A percentile compares a stretch with the other conserved stretches of the same genome.
Evolutionary conservation across 345 rosid genomes (phyloP).

Genomic region (Trapa bicornis): DNA sequence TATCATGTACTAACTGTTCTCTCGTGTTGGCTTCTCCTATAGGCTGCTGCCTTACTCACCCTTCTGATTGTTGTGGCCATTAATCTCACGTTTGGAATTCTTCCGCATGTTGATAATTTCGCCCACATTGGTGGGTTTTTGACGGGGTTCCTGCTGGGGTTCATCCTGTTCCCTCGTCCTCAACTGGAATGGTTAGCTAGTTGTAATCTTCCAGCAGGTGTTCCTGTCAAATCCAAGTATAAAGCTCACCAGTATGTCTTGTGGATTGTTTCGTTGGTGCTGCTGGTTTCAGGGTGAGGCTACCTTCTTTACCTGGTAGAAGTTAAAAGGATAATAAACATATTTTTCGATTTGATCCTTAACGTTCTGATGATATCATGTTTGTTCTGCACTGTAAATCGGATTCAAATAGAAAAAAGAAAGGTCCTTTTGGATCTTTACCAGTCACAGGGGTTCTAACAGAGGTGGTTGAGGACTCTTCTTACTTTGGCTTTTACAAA

Average conservation of each 20-base stretch:
- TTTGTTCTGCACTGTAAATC: too few relatives aligned
- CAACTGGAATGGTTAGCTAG: conserved; percentile 60
- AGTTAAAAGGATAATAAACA: too few relatives aligned
- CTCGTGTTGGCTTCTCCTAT: conserved; percentile 5
- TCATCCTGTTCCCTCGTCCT: conserved; percentile 71
- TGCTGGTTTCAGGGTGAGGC: conserved; percentile 55
- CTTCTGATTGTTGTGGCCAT: conserved; percentile 53
- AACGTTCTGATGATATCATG: too few relatives aligned
- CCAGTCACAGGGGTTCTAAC: too few relatives aligned
- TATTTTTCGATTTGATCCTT: too few relatives aligned
- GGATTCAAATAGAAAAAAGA: too few relatives aligned
- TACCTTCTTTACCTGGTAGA: background rate
- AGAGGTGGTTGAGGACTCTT: background rate
- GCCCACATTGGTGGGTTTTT: conserved; percentile 89
- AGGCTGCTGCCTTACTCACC: conserved; percentile 81
- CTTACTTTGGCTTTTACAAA: background rate
- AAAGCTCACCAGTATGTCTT: conserved; percentile 59
- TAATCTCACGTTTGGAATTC: conserved; percentile 68
- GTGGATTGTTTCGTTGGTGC: conserved; percentile 37
- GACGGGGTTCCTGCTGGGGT: conserved; percentile 79
- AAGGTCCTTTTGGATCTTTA: too few relatives aligned
- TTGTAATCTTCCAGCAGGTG: conserved; percentile 30
- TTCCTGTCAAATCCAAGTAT: conserved; percentile 45
- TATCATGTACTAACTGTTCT: conserved; percentile 3
- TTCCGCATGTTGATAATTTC: conserved; percentile 85